A percentile compares a stretch with the other conserved stretches of the same genome.
Conservation (phyloP, 2,329 filamentous ascomycete genomes). For the Neofusicoccum sp. region DNA sequence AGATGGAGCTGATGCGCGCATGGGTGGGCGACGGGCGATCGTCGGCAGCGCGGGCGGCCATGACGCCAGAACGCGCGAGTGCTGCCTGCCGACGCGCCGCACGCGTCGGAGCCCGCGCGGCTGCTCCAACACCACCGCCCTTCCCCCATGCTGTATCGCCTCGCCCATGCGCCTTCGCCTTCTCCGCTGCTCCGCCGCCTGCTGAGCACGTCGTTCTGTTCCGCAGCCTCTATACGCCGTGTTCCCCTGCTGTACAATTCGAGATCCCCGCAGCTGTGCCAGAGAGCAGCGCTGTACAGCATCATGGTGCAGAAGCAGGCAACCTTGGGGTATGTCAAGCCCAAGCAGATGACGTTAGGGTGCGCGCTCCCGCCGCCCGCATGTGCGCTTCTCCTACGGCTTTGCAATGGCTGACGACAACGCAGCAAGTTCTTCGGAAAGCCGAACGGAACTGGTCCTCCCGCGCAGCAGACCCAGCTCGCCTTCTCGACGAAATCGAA, state of each 20-base stretch:
- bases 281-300: slow-evolving; percentile 19
- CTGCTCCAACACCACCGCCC: slow-evolving; percentile 22
- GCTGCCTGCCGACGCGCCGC: slow-evolving; percentile 26
- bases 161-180: not conserved
- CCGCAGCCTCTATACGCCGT: not conserved
- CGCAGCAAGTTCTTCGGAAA: slow-evolving; percentile 81
- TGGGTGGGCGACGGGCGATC: not conserved
- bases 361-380: slow-evolving; percentile 44
- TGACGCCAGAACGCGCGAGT: slow-evolving; percentile 17
- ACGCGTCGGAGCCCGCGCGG: slow-evolving; percentile 25
- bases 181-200: not conserved
- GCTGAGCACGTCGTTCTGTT: not conserved
- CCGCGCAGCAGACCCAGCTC: slow-evolving; percentile 71
- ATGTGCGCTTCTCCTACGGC: not conserved
- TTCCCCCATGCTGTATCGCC: slow-evolving; percentile 7
- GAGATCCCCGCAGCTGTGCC: slow-evolving; percentile 17
- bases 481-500: slow-evolving; percentile 61
- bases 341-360: slow-evolving; percentile 71
- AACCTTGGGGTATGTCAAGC: slow-evolving; percentile 83
- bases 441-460: slow-evolving; percentile 57
- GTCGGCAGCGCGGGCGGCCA: not conserved
- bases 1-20: not conserved
- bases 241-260: slow-evolving; percentile 1
- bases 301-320: slow-evolving; percentile 65
- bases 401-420: slow-evolving; percentile 20